Base-by-base conservation (phyloP, 169 alveolate genomes). In the Eimeria maxima region DNA sequence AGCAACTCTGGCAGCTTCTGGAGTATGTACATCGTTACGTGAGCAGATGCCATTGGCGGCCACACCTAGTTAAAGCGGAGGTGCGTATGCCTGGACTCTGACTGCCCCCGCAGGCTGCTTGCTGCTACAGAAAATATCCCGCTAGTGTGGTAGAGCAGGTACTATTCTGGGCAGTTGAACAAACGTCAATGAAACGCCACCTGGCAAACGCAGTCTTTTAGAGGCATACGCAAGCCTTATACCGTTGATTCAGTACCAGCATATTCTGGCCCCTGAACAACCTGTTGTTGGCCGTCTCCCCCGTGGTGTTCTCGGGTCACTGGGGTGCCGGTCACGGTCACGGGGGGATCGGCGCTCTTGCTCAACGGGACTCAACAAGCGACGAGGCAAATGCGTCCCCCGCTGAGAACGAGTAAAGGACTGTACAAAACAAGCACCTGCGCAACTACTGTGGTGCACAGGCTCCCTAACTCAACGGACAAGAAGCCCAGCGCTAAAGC, bases 291-390 rank as follows among this genome's bases (percentile, higher is more conserved):
- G 27, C 47, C 47, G 38, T 69, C 27, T 69, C 13, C 47, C 50
- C 80, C 80, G 78, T 69, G 80, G 50, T 69, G 80, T 29, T 69
- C 80, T 27, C 47, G n/a, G 50, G 80, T 16, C 80, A 69, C n/a
- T 33, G 4, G 7, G 80, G 80, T 24, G 13, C 80, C 4, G 45
- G 80, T 47, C 50, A 69, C 80, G 27, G 76, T 33, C 38, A 33
- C 38, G 38, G 38, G 22, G 80, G 80, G n/a, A 33, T 10, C 33
- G 7, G 14, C n/a, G 80, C 50, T 11, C 22, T 69, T 69, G 80
- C 80, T 29, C 2, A 69, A 3, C 38, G 33, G 11, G 80, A 16
- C 16, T 22, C 8, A 29, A 33, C 50, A 6, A 69, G 80, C 80
- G 5, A 2, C 5, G 50, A n/a, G 80, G 47, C 50, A 33, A 29